phyloP scores from a whole-genome alignment of 2,329 filamentous ascomycete species.

The Neopestalotiopsis rosae region DNA sequence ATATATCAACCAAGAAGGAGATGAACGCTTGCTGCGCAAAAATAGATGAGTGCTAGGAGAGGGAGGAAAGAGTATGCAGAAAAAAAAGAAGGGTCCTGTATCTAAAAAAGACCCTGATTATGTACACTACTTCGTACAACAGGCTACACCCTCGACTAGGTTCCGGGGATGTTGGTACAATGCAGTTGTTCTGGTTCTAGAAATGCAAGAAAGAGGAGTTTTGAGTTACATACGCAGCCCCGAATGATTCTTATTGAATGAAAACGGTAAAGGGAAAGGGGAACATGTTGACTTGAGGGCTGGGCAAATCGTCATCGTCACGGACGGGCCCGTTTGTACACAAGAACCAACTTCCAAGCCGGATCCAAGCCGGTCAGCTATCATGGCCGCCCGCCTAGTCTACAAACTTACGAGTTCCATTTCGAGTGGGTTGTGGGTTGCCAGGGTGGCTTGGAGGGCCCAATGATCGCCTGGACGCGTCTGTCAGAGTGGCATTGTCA shows the following conservation, averaged over 20 bases:
- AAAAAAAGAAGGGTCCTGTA: conserved; percentile 4
- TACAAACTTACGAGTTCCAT: not conserved
- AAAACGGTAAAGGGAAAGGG: conserved; percentile 21
- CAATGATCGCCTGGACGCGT: not conserved
- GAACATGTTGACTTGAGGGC: conserved; percentile 14
- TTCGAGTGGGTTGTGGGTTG: not conserved
- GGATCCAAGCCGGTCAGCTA: not conserved
- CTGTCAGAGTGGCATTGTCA: not conserved
- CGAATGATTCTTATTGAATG: conserved; percentile 23
- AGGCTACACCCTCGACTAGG: not conserved
- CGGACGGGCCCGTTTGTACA: not conserved
- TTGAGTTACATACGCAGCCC: conserved; percentile 19
- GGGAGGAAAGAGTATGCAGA: not conserved
- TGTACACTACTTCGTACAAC: not conserved
- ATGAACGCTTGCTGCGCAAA: not conserved
- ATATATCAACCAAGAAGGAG: not conserved
- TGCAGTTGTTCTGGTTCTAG: not conserved
- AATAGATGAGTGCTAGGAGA: not conserved
- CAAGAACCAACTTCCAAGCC: not conserved
- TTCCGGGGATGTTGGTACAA: not conserved
- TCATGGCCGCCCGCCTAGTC: not conserved
- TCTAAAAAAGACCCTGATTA: not conserved
- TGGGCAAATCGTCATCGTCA: conserved; percentile 5
- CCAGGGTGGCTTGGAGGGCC: not conserved
- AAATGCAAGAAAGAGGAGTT: conserved; percentile 19